These are phyloP conservation scores for Exophiala aquamarina DNA, from an alignment of 2,329 filamentous ascomycete genomes.

Conservation along the genomic window DNA sequence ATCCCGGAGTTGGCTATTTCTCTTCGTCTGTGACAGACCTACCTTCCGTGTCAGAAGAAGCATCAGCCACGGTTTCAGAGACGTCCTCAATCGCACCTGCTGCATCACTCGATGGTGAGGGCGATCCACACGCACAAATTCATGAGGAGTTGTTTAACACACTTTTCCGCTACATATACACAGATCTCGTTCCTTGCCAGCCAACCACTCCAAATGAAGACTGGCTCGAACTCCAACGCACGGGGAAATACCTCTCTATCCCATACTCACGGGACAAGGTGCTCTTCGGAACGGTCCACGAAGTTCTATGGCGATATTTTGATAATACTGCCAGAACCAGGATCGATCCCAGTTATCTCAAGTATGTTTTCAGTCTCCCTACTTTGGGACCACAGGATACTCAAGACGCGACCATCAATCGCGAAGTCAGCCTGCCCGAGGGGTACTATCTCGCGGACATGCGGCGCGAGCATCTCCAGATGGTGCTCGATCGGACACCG, in stretches of 20 bases:
- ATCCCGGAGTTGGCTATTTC: conserved; percentile 7
- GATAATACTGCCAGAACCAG: conserved; percentile 23
- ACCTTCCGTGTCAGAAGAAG: no score
- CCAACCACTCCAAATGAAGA: conserved; percentile 14
- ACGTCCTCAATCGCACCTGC: background rate
- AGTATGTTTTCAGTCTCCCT: conserved; percentile 37
- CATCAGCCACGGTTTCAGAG: no score
- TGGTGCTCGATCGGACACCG: conserved; percentile 40
- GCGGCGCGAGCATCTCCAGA: conserved; percentile 31
- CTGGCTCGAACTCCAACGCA: conserved; percentile 20
- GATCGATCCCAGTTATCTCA: conserved; percentile 35
- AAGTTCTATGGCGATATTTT: conserved; percentile 34
- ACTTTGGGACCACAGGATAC: conserved; percentile 9
- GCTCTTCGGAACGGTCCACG: conserved; percentile 39
- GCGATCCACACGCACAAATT: background rate
- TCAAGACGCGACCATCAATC: background rate
- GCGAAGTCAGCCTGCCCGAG: conserved; percentile 24
- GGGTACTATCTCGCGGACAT: conserved; percentile 18
- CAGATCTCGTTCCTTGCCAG: conserved; percentile 13
- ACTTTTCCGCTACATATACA: conserved; percentile 20
- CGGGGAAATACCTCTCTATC: conserved; percentile 24
- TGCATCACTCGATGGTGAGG: background rate
- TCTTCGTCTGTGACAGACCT: background rate
- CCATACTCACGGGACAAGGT: conserved; percentile 29
- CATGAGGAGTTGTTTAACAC: conserved; percentile 14